Evolutionary conservation across 2,329 filamentous ascomycete species (phyloP), one percentile per base, ranked within the genome.

Genomic region (Domatiomyces globalis): DNA sequence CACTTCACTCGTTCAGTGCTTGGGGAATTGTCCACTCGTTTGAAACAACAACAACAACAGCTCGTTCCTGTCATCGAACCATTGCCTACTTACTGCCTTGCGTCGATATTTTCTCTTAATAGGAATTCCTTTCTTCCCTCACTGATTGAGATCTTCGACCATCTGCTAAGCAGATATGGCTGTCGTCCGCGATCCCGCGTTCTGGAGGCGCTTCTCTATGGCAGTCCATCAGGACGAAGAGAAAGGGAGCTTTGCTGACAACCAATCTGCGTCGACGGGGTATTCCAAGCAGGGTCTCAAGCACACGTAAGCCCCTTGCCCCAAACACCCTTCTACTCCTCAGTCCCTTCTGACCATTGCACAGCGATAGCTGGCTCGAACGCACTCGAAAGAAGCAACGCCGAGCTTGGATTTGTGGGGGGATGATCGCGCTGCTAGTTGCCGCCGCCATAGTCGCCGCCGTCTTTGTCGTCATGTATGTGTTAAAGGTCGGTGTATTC

Each of bases 141-240:
- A 10, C 12, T 39, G 4, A 15, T 39, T 39, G 2, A 15, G 4
- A 15, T 5, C 12, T 15, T 39, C 12, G 12, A 15, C 12, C 15
- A 39, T 39, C 33, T 39, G 33, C 33, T 33, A 39, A 39, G 33
- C 33, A 39, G 33, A 39, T 52, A 76, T 76, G 73, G 69, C 71
- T n/a, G 67, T 69, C 45, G 69, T 75, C 52, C 72, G 71, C 55
- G 78, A 81, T 60, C 77, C 77, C 20, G 70, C 69, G 47, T 81
- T 80, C 66, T 81, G 77, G 78, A 71, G 72, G 51, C 74, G 77
- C 59, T 80, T 80, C 67, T 77, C 74, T 53, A 64, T 69, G 48
- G 78, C 78, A 39, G 74, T 79, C 1, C 77, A 79, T 61, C 64
- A 71, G 49, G 75, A 79, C 56, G 77, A 79, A 59, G 70, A 74